Percentiles rank a stretch among this genome's conserved stretches.
Evolutionary conservation across 2,329 filamentous ascomycete species (phyloP).

Genomic region (Venturia nashicola): DNA sequence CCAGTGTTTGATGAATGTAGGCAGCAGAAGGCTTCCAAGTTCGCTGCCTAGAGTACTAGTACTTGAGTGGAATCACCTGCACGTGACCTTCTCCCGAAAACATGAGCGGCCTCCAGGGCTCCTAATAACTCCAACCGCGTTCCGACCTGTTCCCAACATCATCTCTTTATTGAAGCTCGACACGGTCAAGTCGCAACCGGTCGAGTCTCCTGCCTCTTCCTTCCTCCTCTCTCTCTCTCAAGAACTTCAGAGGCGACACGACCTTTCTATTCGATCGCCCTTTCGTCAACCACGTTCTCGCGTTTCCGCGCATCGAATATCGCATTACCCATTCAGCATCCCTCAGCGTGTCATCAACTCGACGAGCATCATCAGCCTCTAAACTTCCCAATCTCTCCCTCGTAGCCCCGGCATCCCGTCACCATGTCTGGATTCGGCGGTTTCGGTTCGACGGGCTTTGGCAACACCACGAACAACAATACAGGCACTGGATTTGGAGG

Average conservation of each 20-base stretch:
- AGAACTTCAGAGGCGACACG: neutral
- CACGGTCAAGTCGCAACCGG: slow-evolving; percentile 1
- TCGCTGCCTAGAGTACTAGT: neutral
- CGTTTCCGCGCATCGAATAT: neutral
- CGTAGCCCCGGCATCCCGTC: neutral
- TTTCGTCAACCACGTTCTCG: neutral
- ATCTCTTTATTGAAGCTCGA: neutral
- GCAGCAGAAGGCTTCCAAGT: neutral
- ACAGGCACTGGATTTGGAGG: slow-evolving; percentile 24
- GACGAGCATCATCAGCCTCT: neutral
- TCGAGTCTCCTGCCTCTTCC: neutral
- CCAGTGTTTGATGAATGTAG: neutral
- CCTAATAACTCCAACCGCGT: neutral
- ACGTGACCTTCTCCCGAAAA: neutral
- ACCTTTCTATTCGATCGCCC: neutral
- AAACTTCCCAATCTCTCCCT: neutral
- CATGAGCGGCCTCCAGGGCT: neutral
- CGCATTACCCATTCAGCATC: neutral
- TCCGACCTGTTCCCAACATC: neutral
- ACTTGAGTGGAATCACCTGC: neutral
- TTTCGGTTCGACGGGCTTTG: slow-evolving; percentile 43
- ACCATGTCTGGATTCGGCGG: slow-evolving; percentile 16
- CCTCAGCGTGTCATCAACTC: neutral
- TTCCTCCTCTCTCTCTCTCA: neutral
- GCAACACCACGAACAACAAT: slow-evolving; percentile 18